Evolutionary conservation across 805 yeast genomes (phyloP), one percentile per base, ranked within the genome.

Genomic region (Barnettozyma vustinii): DNA sequence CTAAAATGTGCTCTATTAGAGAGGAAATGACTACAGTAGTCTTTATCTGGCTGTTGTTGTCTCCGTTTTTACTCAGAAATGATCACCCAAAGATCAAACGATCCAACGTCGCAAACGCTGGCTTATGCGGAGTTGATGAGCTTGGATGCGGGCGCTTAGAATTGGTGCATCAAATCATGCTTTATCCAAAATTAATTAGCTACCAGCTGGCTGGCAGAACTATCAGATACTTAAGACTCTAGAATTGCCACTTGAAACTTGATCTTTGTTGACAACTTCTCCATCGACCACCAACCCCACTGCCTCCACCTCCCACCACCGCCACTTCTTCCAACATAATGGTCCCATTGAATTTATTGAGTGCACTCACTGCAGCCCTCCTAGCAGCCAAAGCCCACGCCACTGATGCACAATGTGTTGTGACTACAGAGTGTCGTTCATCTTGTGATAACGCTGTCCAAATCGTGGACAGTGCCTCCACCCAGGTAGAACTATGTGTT

Each of bases 151-250:
- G 15, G 33, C 32, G 35, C 45, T 8, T 30, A 30, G 18, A 20
- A 37, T 32, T 65, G 51, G 4, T 18, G 39, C 23, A 18, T 36
- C 23, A 36, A 20, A 36, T 36, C 39, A 12, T 10, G 23, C 23
- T 9, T 18, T 16, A 36, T 36, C 13, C 23, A 36, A 36, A 18
- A 9, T 18, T 18, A 36, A 18, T 3, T 18, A 36, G 15, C 23
- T 16, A 9, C 39, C 39, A 36, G 39, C 20, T 18, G 39, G 15
- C 39, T 13, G 23, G 20, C 23, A 18, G 21, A 36, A 36, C 16
- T 3, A 36, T 36, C 16, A 30, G 12, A 13, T 30, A 30, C 33
- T 30, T 30, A 30, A 30, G 16, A 9, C 30, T 30, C n/a, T n/a
- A 3, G 16, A 30, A 30, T 13, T 30, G 33, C 39, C 12, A 36